These are phyloP conservation scores for Penicillium ochrochloron DNA, from an alignment of 495 filamentous ascomycete species.

Conservation along the genomic window DNA sequence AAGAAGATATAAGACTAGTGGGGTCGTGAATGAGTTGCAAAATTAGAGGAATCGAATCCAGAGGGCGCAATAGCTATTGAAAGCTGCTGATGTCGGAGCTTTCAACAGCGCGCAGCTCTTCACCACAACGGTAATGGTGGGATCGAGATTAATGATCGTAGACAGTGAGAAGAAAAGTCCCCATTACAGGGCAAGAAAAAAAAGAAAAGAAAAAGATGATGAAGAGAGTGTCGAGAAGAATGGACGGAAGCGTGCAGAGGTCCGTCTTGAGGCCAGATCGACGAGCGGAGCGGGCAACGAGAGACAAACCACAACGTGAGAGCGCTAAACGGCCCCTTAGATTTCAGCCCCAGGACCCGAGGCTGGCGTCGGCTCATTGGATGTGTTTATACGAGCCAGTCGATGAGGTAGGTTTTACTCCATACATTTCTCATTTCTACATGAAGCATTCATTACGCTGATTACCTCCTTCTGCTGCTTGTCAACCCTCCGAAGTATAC, in stretches of 20 bases:
- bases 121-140: conserved; percentile 33
- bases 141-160: conserved; percentile 45
- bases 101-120: conserved; percentile 28
- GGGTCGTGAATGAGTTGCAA: conserved; percentile 11
- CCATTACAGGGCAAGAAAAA: conserved; percentile 43
- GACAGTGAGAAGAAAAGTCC: conserved; percentile 35
- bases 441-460: background rate
- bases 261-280: conserved; percentile 44
- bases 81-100: conserved; percentile 27
- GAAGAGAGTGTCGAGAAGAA: conserved; percentile 31
- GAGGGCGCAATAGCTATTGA: conserved; percentile 20
- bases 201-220: conserved; percentile 25
- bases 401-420: background rate
- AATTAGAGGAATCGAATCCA: conserved; percentile 12
- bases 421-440: background rate
- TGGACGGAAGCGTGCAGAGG: conserved; percentile 39
- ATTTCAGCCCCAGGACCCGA: conserved; percentile 15
- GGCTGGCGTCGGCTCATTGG: conserved; percentile 10
- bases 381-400: background rate
- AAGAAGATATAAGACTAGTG: conserved; percentile 17
- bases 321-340: conserved; percentile 29
- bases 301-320: conserved; percentile 20
- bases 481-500: background rate
- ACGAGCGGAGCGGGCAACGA: conserved; percentile 25
- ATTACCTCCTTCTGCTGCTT: background rate